These are phyloP conservation scores for Moricandia arvensis DNA, from an alignment of 345 rosid genomes.

Conservation along the genomic window DNA sequence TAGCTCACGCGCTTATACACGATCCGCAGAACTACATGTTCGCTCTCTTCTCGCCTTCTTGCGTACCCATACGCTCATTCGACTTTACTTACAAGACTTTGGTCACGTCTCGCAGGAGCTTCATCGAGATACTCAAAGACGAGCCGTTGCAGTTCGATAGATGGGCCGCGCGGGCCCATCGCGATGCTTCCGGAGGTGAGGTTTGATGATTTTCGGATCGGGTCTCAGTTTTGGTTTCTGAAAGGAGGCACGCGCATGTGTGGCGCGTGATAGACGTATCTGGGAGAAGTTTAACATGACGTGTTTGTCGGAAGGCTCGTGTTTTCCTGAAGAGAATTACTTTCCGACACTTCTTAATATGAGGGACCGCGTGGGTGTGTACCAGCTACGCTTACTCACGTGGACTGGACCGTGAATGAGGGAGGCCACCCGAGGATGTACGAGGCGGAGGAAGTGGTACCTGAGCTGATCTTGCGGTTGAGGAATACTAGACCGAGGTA, in stretches of 20 bases:
- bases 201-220: slow-evolving; percentile 67
- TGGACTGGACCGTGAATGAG: slow-evolving; percentile 55
- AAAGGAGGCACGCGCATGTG: slow-evolving; percentile 70
- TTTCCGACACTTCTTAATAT: slow-evolving; percentile 69
- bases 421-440: slow-evolving; percentile 76
- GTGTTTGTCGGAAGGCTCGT: slow-evolving; percentile 51
- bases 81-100: slow-evolving; percentile 51
- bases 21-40: slow-evolving; percentile 64
- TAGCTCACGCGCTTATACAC: slow-evolving; percentile 66
- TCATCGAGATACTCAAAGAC: slow-evolving; percentile 60
- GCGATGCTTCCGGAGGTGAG: slow-evolving; percentile 76
- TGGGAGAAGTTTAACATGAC: slow-evolving; percentile 65
- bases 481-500: slow-evolving; percentile 51
- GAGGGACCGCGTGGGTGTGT: slow-evolving; percentile 54
- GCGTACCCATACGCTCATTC: slow-evolving; percentile 69
- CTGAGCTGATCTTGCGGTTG: slow-evolving; percentile 45
- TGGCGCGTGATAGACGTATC: slow-evolving; percentile 51
- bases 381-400: slow-evolving; percentile 73
- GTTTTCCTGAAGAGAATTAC: slow-evolving; percentile 76
- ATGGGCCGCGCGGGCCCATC: slow-evolving; percentile 74
- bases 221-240: slow-evolving; percentile 85
- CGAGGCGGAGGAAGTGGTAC: slow-evolving; percentile 47
- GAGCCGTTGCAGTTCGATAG: slow-evolving; percentile 57
- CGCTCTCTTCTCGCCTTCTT: slow-evolving; percentile 63
- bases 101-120: slow-evolving; percentile 46